Evolutionary conservation across 2,329 filamentous ascomycete species (phyloP), one percentile per base, ranked within the genome.

Genomic region (Ampelomyces quisqualis): DNA sequence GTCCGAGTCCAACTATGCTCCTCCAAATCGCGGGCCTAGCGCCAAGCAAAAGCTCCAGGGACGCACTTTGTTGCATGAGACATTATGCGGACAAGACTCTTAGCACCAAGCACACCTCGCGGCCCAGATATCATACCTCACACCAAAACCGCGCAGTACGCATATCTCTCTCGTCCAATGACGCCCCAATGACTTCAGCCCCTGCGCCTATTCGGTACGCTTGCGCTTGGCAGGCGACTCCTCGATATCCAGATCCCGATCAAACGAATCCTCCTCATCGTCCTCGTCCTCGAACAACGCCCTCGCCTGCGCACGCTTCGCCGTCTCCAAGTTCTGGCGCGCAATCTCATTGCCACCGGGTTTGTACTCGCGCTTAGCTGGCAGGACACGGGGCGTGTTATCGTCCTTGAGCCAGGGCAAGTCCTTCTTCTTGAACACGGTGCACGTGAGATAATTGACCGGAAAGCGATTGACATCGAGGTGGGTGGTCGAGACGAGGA

Each of bases 371-470:
- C 48, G 35, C 51, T 58, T 62, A 0, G 24, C 29, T 7, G 48
- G 34, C 24, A 35, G 26, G 9, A 40, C 29, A 7, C 18, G 32
- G 11, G 39, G 23, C 8, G 34, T 26, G 18, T 32, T 40, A n/a
- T 44, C 47, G 8, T 41, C 45, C 13, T 37, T 45, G 8, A 61
- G 41, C 69, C 73, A 75, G 1, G 71, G 72, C 52, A 73, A 58
- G 55, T 75, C 65, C 41, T 53, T 49, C 13, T 57, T 55, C n/a
- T 62, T 54, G 29, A 78, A 62, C 8, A 65, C 58, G 9, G 60
- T 63, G 51, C 73, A 76, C 1, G 74, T 76, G 34, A 77, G 58
- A 53, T 75, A 74, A 3, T 58, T 37, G 21, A 76, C 62, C 0
- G 61, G 61, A 21, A 60, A 65, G 18, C 61, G 47, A 2, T 59